Base-by-base conservation (phyloP, 2,329 filamentous ascomycete genomes). In the Alternaria brassicicola region DNA sequence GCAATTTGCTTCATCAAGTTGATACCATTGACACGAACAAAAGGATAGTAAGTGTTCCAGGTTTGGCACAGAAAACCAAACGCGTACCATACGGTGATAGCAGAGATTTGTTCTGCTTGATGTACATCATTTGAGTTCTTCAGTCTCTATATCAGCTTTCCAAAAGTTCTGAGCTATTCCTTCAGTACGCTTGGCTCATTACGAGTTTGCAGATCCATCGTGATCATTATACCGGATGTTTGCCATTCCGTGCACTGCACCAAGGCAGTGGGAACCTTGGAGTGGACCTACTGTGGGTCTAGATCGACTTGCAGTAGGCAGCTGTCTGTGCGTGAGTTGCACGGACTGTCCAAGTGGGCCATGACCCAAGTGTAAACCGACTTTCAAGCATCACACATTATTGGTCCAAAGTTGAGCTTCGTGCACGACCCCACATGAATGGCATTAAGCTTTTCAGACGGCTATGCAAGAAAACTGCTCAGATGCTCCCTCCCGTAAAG, bases 381-480 rank as follows among this genome's bases (percentile, higher is more conserved):
- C 30, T 25, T 8, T 47, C 30, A 33, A 35, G 43, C 43, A 33
- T 47, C 43, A 47, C 43, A n/a, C 21, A 25, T 21, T 10, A 33
- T 3, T 13, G 12, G 7, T 9, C 28, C 13, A n/a, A 2, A 21
- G 42, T 15, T n/a, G 6, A 31, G 25, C 31, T 54, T 5, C 8
- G 35, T 46, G 42, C 42, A 41, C 41, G 33, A 30, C 41, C 4
- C 17, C 13, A 39, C 51, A 4, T 33, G 38, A 21, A 41, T 50
- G 33, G n/a, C 52, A 35, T 39, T 26, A 45, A 17, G 26, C 30
- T 48, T 47, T 52, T 28, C 38, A 38, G 38, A 41, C 26, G 43
- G 46, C 57, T 60, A 59, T 66, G 61, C 61, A 67, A 64, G 54
- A 66, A 46, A 62, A 48, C 59, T 63, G 57, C 59, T 59, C 45